Conservation (phyloP, 2,329 filamentous ascomycete species). For the Alternaria arborescens region DNA sequence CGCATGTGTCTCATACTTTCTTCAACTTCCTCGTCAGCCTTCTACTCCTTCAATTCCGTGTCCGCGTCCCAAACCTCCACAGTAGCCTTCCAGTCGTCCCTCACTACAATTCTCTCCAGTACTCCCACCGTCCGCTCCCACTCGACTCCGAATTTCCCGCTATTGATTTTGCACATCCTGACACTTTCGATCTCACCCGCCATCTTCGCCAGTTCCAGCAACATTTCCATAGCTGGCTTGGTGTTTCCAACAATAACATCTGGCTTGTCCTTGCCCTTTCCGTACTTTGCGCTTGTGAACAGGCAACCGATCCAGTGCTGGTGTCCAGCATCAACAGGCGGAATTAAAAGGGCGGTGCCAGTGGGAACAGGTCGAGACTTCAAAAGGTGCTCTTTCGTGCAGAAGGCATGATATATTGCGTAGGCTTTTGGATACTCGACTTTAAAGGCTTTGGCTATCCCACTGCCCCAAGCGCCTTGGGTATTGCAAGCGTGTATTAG, state of each 20-base stretch:
- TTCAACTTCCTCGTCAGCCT: neutral
- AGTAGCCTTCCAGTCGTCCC: slow-evolving; percentile 30
- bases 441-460: slow-evolving; percentile 64
- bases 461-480: slow-evolving; percentile 64
- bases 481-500: slow-evolving; percentile 70
- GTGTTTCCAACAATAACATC: slow-evolving; percentile 61
- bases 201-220: slow-evolving; percentile 55
- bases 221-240: slow-evolving; percentile 56
- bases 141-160: slow-evolving; percentile 63
- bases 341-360: slow-evolving; percentile 64
- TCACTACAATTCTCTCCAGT: slow-evolving; percentile 43
- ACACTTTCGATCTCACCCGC: slow-evolving; percentile 36
- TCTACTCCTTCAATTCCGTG: neutral
- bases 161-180: slow-evolving; percentile 65
- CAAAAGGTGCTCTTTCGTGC: slow-evolving; percentile 41
- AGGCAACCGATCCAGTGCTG: slow-evolving; percentile 67
- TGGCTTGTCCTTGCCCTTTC: slow-evolving; percentile 54
- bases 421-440: slow-evolving; percentile 61
- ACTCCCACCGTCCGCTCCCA: slow-evolving; percentile 61
- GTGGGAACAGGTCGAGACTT: slow-evolving; percentile 39
- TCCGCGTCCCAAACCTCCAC: slow-evolving; percentile 41
- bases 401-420: slow-evolving; percentile 59
- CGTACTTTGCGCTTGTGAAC: slow-evolving; percentile 64
- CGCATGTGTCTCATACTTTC: neutral
- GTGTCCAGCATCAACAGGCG: slow-evolving; percentile 53